phyloP scores from a whole-genome alignment of 2,329 filamentous ascomycete species.

The Huntiella moniliformis region DNA sequence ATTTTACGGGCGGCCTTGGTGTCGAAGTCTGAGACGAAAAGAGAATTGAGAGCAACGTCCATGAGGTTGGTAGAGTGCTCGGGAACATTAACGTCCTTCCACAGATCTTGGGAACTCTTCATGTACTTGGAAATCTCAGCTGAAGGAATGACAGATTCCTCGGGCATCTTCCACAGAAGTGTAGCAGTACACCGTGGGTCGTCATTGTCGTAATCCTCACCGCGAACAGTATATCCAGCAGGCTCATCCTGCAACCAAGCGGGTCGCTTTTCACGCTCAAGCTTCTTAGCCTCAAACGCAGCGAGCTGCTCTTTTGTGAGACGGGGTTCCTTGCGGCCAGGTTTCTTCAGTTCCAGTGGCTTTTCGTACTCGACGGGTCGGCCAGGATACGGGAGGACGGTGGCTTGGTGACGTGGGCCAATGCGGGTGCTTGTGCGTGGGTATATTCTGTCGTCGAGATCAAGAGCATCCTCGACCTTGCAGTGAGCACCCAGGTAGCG shows the following conservation, averaged over 20 bases:
- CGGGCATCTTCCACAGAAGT: constrained; percentile 60
- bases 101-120: constrained; percentile 43
- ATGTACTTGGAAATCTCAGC: constrained; percentile 61
- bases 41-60: constrained; percentile 59
- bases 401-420: constrained; percentile 79
- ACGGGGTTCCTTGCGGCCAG: constrained; percentile 59
- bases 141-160: constrained; percentile 29
- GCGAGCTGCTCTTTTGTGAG: constrained; percentile 62
- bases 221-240: constrained; percentile 63
- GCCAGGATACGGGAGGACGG: constrained; percentile 69
- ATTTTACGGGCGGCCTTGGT: constrained; percentile 49
- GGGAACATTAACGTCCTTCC: constrained; percentile 49
- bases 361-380: constrained; percentile 81
- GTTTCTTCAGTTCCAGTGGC: constrained; percentile 67
- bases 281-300: constrained; percentile 64
- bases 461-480: constrained; percentile 81
- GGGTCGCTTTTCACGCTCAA: constrained; percentile 60
- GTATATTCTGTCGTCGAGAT: constrained; percentile 95
- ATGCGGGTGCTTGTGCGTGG: constrained; percentile 84
- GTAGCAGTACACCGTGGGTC: constrained; percentile 59
- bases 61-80: constrained; percentile 69
- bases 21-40: constrained; percentile 56
- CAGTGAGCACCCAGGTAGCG: constrained; percentile 92
- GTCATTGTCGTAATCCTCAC: constrained; percentile 54
- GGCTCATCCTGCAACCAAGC: constrained; percentile 93